Conservation (phyloP, 257 asterid species). For the Gentiana straminea region DNA sequence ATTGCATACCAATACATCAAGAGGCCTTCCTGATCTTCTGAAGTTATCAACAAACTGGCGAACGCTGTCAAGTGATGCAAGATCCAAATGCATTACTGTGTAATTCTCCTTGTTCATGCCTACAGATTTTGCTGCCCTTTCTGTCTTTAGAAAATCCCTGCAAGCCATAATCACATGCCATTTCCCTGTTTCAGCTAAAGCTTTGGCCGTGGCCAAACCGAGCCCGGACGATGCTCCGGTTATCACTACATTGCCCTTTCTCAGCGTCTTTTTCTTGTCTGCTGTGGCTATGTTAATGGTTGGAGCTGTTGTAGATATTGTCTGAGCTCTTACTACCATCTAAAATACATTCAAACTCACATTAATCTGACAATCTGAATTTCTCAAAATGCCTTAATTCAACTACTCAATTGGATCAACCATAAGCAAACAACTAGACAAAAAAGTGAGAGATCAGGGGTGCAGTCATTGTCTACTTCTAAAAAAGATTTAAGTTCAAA, state of each 20-base stretch:
- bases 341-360: not conserved
- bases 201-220: conserved; percentile 82
- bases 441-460: no score
- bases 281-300: conserved; percentile 30
- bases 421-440: no score
- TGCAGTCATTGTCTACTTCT: no score
- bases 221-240: conserved; percentile 89
- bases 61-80: conserved; percentile 76
- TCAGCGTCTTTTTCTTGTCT: conserved; percentile 55
- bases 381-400: no score
- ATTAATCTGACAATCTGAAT: no score
- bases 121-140: conserved; percentile 64
- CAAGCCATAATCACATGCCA: conserved; percentile 93
- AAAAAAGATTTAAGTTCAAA: no score
- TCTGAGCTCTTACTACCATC: conserved; percentile 34
- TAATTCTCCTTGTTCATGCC: conserved; percentile 70
- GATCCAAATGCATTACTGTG: conserved; percentile 80
- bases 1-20: conserved; percentile 80
- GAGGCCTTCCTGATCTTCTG: conserved; percentile 44
- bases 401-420: no score
- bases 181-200: conserved; percentile 72
- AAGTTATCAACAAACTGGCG: conserved; percentile 72
- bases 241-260: conserved; percentile 60
- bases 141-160: conserved; percentile 78
- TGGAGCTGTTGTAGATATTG: conserved; percentile 49